Base-by-base conservation (phyloP, 768 basidiomycete genomes). In the Naganishia onofrii region DNA sequence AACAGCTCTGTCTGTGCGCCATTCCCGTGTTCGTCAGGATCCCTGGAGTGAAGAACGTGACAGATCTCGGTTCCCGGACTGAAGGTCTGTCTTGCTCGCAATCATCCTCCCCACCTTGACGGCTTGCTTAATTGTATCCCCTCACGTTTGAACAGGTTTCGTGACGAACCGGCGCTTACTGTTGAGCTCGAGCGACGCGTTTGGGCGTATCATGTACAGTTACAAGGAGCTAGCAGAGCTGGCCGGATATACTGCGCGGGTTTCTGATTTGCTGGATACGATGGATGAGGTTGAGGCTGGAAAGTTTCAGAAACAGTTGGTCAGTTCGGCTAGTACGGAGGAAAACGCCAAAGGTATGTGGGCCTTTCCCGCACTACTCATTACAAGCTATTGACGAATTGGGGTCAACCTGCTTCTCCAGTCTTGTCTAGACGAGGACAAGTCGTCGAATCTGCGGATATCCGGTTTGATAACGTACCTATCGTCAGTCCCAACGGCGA, bases 401-500 rank as follows among this genome's bases (percentile, higher is more conserved):
- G 26, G 17, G 4, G n/a, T 5, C 3, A 3, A 31, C 7, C n/a
- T 56, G 51, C 53, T 29, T 15, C 34, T 23, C 9, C 74, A 95
- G 93, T 94, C 56, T 84, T 95, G 32, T 84, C 85, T 69, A 87
- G 90, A 6, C 86, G 89, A 38, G 95, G 95, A 0, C 82, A 88
- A 76, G 84, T 95, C 32, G 84, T 92, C 38, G 88, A 90, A 73
- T 89, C 91, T 0, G 90, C 93, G 44, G 78, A 79, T 67, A 96
- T 99, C 76, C 85, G 88, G 42, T 96, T 99, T 73, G 90, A 94
- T 74, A 85, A 89, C 69, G 95, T 99, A 1, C 95, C 95, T 0
- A 93, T 99, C 70, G 88, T 98, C 31, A 94, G 93, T 13, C 95
- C 95, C 1, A 97, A 96, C 73, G 94, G 94, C 7, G 95, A 98